Evolutionary conservation across 2,329 filamentous ascomycete species (phyloP), one percentile per base, ranked within the genome.

Genomic region (Ascochyta fabae): DNA sequence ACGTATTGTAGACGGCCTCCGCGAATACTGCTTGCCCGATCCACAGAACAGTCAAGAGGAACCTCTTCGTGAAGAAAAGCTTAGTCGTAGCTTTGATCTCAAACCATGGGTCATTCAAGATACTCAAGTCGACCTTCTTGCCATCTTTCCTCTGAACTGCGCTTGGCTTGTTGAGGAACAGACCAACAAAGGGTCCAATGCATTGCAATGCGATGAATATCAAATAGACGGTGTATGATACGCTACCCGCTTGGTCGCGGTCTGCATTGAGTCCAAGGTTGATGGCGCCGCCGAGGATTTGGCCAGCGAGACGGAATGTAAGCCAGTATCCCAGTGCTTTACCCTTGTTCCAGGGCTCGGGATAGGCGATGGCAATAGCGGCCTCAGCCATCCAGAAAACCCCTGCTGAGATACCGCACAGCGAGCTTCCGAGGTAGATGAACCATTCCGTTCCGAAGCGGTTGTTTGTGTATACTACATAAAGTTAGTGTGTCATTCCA

Each of bases 351-450:
- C 70, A 85, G 0, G 88, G 87, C 64, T 91, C 88, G 0, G 88
- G 88, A 60, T 92, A 92, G 0, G 85, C 81, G 19, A 91, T 83
- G 0, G 88, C 88, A 53, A 92, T 89, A 0, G 89, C 88, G 0
- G 87, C 87, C 73, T 92, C 89, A 0, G 88, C 85, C 80, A 87
- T 87, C 89, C 89, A 92, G 73, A 91, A 91, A 0, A 91, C 79
- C 0, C 89, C 89, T 0, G 89, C 88, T 0, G 85, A 87, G 29
- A 90, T 80, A 16, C 88, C 88, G 59, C 88, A 91, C 0, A 88
- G 77, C 0, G 87, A 87, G 0, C 87, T 87, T 0, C 88, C 89
- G 8, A 91, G 73, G 0, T 91, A 79, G 0, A 87, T 82, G 9
- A 91, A 81, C 89, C 89, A 92, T 60, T 87, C 83, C 0, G 77